Conservation (phyloP, 208 protist species). For the Trypanosoma conorhini region DNA sequence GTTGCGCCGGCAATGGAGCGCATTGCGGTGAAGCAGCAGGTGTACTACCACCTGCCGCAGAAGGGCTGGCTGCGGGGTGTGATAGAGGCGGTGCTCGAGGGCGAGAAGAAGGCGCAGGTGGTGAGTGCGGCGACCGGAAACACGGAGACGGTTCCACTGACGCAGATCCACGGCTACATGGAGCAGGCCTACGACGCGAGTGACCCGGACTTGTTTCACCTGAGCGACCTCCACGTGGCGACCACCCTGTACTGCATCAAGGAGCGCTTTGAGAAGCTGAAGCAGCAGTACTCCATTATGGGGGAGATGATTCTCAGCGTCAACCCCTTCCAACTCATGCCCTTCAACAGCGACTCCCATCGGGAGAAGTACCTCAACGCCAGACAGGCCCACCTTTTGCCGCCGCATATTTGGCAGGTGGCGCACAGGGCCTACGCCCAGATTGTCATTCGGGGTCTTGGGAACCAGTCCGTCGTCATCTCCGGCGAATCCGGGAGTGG, state of each 20-base stretch:
- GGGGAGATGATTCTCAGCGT: slow-evolving; percentile 94
- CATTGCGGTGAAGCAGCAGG: slow-evolving; percentile 68
- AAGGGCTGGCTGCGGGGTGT: slow-evolving; percentile 75
- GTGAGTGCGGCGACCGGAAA: slow-evolving; percentile 35
- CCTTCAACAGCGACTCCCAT: slow-evolving; percentile 76
- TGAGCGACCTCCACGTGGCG: slow-evolving; percentile 90
- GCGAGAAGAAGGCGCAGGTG: slow-evolving; percentile 52
- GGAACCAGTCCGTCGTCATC: slow-evolving; percentile 92
- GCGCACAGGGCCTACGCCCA: slow-evolving; percentile 83
- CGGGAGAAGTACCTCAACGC: slow-evolving; percentile 74
- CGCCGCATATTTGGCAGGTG: slow-evolving; percentile 93
- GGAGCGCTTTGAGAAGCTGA: slow-evolving; percentile 74
- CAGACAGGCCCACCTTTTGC: slow-evolving; percentile 49
- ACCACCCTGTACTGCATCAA: slow-evolving; percentile 92
- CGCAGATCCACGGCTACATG: slow-evolving; percentile 77
- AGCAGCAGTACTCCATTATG: slow-evolving; percentile 91
- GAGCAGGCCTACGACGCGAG: slow-evolving; percentile 67
- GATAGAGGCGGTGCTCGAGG: slow-evolving; percentile 36
- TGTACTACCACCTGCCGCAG: slow-evolving; percentile 77
- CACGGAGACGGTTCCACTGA: slow-evolving; percentile 32
- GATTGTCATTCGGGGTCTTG: slow-evolving; percentile 68
- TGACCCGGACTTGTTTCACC: slow-evolving; percentile 80
- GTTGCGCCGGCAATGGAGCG: slow-evolving; percentile 42
- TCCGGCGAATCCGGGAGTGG: slow-evolving; percentile 96
- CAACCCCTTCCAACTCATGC: slow-evolving; percentile 91